Conservation (phyloP, 208 protist genomes). For the Angomonas deanei region DNA sequence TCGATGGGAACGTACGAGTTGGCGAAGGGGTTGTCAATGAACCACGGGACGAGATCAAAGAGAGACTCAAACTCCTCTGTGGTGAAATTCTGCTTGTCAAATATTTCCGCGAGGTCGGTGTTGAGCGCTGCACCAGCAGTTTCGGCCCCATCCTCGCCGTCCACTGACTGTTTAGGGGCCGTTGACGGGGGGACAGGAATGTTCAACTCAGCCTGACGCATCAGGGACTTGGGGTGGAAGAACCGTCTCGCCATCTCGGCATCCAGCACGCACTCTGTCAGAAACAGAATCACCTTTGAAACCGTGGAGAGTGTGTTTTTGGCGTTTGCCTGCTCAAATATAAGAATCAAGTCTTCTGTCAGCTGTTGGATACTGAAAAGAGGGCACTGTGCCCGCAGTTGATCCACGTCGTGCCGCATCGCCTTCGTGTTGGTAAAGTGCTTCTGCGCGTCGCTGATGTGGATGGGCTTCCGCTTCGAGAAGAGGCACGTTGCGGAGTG, state of each 20-base stretch:
- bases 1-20: constrained; percentile 60
- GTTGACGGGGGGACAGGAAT: no score
- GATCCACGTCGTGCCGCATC: constrained; percentile 15
- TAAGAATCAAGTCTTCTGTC: constrained; percentile 72
- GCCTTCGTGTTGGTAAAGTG: constrained; percentile 10
- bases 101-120: constrained; percentile 13
- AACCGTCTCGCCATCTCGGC: constrained; percentile 59
- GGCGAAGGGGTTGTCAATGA: constrained; percentile 66
- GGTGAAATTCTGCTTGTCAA: constrained; percentile 41
- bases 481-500: constrained; percentile 46
- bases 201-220: constrained; percentile 42
- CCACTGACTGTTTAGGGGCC: no score
- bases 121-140: constrained; percentile 1
- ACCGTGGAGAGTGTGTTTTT: constrained; percentile 64
- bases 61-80: constrained; percentile 66
- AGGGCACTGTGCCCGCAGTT: constrained; percentile 39
- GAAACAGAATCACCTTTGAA: constrained; percentile 51
- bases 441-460: constrained; percentile 18
- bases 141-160: not conserved
- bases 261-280: constrained; percentile 74
- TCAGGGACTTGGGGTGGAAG: constrained; percentile 50
- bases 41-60: constrained; percentile 75
- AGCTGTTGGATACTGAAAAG: constrained; percentile 62
- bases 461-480: constrained; percentile 17
- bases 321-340: constrained; percentile 66